These are phyloP conservation scores for Picochlorum costavermella DNA, from an alignment of 139 green algal genomes.

Conservation along the genomic window DNA sequence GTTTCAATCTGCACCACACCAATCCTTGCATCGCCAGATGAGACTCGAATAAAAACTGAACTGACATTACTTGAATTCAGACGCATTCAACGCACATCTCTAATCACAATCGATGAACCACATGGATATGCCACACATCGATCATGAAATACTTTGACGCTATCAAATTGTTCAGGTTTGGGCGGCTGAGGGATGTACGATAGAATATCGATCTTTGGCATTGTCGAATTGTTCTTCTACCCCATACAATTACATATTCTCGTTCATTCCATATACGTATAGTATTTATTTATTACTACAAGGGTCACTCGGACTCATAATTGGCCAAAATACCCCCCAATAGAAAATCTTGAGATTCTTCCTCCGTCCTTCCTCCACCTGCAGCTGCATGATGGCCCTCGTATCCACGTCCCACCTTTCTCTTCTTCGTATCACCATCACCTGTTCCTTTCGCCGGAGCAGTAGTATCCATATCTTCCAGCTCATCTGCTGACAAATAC, in stretches of 20 bases:
- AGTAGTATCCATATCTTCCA: background rate
- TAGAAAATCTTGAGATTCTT: too few relatives aligned
- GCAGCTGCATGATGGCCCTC: too few relatives aligned
- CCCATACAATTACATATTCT: too few relatives aligned
- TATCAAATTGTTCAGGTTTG: background rate
- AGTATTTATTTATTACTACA: too few relatives aligned
- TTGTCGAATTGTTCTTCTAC: background rate
- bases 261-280: too few relatives aligned
- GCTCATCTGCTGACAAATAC: conserved; percentile 1
- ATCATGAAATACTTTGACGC: conserved; percentile 10
- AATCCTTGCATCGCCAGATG: background rate
- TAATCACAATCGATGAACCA: conserved; percentile 35
- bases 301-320: too few relatives aligned
- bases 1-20: conserved; percentile 39
- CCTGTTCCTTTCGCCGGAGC: too few relatives aligned
- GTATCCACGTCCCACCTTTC: too few relatives aligned
- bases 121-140: conserved; percentile 62
- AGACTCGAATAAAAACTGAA: background rate
- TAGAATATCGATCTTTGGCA: background rate
- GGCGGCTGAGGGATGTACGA: background rate
- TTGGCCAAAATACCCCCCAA: too few relatives aligned
- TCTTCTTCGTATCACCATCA: too few relatives aligned
- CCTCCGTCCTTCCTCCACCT: too few relatives aligned
- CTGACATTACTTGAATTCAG: background rate
- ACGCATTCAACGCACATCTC: conserved; percentile 35